Evolutionary conservation across 768 basidiomycete species (phyloP).

Genomic region (Chalciporus piperatus): DNA sequence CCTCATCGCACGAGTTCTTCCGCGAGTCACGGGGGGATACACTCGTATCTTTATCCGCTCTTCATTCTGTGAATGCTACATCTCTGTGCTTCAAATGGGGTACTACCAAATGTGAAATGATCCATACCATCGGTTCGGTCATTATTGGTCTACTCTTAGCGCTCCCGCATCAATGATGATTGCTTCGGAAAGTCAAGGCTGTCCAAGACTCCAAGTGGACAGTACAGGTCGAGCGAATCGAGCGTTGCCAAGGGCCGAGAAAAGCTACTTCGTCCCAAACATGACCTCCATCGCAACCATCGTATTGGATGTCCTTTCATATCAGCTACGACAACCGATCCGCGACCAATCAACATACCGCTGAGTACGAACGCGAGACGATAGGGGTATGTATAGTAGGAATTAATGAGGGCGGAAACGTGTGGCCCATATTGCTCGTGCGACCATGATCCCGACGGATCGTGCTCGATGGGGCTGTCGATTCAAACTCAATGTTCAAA

Average conservation of each 20-base stretch:
- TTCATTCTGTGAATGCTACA: background rate
- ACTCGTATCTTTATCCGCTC: background rate
- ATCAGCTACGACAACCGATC: too few species aligned
- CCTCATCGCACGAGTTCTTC: background rate
- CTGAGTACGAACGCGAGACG: too few species aligned
- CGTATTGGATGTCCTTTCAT: background rate
- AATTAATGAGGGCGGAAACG: too few species aligned
- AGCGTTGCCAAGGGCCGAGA: too few species aligned
- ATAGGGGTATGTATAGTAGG: too few species aligned
- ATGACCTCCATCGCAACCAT: background rate
- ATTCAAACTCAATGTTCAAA: background rate
- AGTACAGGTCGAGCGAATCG: background rate
- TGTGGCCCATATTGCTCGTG: background rate
- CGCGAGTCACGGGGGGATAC: conserved; percentile 1
- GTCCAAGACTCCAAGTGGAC: too few species aligned
- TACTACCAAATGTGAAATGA: background rate
- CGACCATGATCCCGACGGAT: background rate
- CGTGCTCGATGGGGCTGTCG: background rate
- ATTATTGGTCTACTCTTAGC: background rate
- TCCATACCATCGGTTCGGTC: background rate
- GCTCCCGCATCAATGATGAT: background rate
- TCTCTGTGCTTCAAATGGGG: background rate
- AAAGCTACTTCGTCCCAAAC: too few species aligned
- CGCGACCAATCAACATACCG: background rate
- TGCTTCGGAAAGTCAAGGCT: background rate